Percentiles rank a stretch among this genome's conserved stretches.
phyloP scores from a whole-genome alignment of 2,329 filamentous ascomycete species.

The Neofusicoccum kwambonambiense region DNA sequence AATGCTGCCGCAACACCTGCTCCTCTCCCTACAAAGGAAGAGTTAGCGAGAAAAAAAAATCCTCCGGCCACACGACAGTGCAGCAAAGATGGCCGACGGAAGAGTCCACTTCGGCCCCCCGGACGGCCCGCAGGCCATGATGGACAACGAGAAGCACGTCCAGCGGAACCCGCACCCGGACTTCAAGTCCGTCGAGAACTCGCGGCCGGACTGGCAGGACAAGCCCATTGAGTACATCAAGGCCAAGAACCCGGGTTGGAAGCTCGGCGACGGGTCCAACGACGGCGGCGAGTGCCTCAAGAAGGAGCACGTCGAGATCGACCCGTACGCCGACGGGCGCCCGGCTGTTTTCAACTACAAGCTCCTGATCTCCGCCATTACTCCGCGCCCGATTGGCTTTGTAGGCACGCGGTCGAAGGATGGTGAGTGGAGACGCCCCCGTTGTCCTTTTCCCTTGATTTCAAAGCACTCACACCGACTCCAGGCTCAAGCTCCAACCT shows the following conservation, averaged over 20 bases:
- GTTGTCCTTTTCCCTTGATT: neutral
- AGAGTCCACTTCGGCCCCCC: constrained; percentile 13
- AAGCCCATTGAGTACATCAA: constrained; percentile 58
- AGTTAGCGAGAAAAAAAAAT: neutral
- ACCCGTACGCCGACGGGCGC: constrained; percentile 73
- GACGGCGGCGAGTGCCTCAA: constrained; percentile 47
- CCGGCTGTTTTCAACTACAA: constrained; percentile 80
- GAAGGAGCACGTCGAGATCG: constrained; percentile 71
- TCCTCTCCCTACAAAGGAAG: neutral
- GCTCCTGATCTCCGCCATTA: constrained; percentile 77
- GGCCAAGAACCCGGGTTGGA: constrained; percentile 65
- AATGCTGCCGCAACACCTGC: neutral
- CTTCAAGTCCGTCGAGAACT: constrained; percentile 70
- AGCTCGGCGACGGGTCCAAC: constrained; percentile 65
- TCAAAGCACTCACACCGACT: neutral
- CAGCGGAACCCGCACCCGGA: constrained; percentile 70
- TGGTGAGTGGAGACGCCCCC: constrained; percentile 40
- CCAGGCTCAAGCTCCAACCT: constrained; percentile 62
- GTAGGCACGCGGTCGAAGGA: constrained; percentile 60
- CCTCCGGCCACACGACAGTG: neutral
- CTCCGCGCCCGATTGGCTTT: constrained; percentile 77
- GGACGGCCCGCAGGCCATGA: constrained; percentile 25
- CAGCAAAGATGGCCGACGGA: constrained; percentile 4
- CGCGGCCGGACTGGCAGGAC: constrained; percentile 61
- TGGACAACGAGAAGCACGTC: constrained; percentile 47